phyloP scores from a whole-genome alignment of 139 green algal genomes.

The Tetradesmus lagerheimii region DNA sequence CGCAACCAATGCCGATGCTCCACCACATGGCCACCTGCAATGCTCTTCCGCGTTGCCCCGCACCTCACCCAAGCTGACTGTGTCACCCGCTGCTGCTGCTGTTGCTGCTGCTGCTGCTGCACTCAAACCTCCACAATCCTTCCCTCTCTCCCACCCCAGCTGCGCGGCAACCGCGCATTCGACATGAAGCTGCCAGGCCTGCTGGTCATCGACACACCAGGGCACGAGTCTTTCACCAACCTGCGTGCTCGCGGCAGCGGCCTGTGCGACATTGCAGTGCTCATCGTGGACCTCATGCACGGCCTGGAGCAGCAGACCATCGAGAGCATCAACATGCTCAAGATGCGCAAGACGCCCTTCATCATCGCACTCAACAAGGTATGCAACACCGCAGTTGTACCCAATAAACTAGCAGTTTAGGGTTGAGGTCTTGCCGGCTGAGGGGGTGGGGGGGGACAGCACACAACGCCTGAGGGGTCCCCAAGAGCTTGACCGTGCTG shows the following conservation, averaged over 20 bases:
- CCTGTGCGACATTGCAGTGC: constrained; percentile 98
- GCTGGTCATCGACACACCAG: constrained; percentile 99
- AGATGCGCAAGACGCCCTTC: constrained; percentile 98
- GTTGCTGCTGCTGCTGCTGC: not conserved
- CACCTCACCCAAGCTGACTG: not conserved
- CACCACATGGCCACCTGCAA: too few relatives aligned
- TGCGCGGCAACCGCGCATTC: constrained; percentile 66
- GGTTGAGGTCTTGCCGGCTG: too few relatives aligned
- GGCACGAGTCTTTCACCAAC: constrained; percentile 99
- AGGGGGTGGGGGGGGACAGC: too few relatives aligned
- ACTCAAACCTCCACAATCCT: not conserved
- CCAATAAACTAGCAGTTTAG: too few relatives aligned
- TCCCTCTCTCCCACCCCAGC: not conserved
- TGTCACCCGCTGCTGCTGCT: not conserved
- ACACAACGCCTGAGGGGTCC: too few relatives aligned
- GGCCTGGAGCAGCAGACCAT: constrained; percentile 99
- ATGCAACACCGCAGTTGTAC: not conserved
- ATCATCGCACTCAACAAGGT: constrained; percentile 99
- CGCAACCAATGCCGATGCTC: too few relatives aligned
- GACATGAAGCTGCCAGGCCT: constrained; percentile 91
- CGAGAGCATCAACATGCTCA: constrained; percentile 97
- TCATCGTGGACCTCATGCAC: constrained; percentile 99
- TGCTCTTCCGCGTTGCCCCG: too few relatives aligned
- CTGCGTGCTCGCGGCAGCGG: constrained; percentile 91
- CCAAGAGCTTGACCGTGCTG: too few relatives aligned